Evolutionary conservation across 106 monocot genomes (phyloP).

Genomic region (Allium cepa): DNA sequence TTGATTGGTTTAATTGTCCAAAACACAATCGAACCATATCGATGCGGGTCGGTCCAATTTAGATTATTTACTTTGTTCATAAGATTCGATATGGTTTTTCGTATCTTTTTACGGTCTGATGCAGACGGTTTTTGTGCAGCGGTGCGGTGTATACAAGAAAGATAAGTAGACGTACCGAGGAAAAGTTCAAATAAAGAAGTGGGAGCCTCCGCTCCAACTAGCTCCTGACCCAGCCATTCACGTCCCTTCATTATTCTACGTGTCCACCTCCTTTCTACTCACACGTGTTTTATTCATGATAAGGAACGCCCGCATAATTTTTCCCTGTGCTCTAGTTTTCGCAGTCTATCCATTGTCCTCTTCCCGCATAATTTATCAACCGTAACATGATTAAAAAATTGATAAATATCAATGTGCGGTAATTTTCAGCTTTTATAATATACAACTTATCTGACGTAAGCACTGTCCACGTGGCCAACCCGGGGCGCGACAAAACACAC

Average conservation of each 20-base stretch:
- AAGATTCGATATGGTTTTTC: no score
- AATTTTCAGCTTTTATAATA: neutral
- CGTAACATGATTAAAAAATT: neutral
- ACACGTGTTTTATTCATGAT: slow-evolving; percentile 6
- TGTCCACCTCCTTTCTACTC: neutral
- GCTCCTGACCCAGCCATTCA: slow-evolving; percentile 6
- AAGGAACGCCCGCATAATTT: neutral
- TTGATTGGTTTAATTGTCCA: no score
- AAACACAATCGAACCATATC: no score
- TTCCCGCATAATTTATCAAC: neutral
- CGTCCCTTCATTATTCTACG: neutral
- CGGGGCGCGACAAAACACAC: slow-evolving; percentile 1
- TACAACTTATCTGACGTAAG: neutral
- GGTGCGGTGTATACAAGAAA: no score
- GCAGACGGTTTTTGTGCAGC: no score
- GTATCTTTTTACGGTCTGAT: no score
- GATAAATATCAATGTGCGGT: slow-evolving; percentile 1
- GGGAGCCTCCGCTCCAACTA: neutral
- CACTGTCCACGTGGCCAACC: slow-evolving; percentile 1
- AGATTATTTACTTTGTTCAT: no score
- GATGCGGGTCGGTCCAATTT: no score
- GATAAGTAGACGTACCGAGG: no score
- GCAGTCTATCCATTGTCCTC: no score
- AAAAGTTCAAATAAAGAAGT: neutral
- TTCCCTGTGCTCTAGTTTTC: neutral